Base-by-base conservation (phyloP, 2,329 filamentous ascomycete species). In the Rasamsonia emersonii region DNA sequence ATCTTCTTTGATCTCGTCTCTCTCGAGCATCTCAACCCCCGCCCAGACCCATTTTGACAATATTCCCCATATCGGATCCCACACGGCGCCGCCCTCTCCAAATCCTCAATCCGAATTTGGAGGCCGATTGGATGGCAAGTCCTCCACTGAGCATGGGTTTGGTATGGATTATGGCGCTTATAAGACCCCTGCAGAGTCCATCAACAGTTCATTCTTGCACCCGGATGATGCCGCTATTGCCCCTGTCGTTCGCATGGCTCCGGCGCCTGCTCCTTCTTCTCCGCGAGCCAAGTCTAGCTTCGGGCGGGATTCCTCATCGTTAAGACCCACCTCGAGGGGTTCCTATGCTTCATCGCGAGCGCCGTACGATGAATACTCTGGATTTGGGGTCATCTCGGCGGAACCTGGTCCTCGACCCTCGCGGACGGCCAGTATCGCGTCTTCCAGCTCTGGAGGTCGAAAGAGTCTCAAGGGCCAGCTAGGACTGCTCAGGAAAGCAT, bases 181-280 rank as follows among this genome's bases (percentile, higher is more conserved):
- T 54, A 64, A 70, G 30, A 62, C 70, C 28, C 63, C 70, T 4
- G 67, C 68, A 32, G 66, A 73, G 11, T 49, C 68, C 9, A 50
- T 64, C 26, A 64, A 72, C 29, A 64, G 69, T 20, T 59, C 64
- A 29, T 62, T 65, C 43, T 41, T 68, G 33, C 64, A 68, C 41
- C 61, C 67, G 20, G 70, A 75, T 52, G 70, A 76, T 59, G 71
- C 71, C 24, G 73, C 72, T 18, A 64, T 68, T 39, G 62, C 85
- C 9, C 86, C 86, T 11, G 73, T 89, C 33, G 73, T 93, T 46
- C 79, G 81, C 42, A 93, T 88, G 18, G 75, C 85, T 18, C 88
- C 88, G 55, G 81, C 79, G 5, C 83, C 83, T 1, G 85, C 82
- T 30, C 36, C 36, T 27, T 14, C 32, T n/a, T 38, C 82, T 33